Evolutionary conservation across 1,139 yeast species (phyloP).

Genomic region (Yamadazyma sp.): DNA sequence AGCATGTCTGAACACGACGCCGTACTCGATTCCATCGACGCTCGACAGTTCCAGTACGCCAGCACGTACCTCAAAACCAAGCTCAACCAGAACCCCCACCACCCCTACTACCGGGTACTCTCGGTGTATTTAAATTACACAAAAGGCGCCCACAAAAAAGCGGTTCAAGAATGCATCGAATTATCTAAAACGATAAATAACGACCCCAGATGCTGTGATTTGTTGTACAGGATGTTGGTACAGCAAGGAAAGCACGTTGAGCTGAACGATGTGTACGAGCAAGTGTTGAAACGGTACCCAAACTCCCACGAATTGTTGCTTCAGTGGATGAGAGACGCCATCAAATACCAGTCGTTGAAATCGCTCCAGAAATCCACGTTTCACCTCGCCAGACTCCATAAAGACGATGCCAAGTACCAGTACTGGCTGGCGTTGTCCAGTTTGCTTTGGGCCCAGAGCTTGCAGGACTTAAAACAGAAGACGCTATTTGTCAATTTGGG

Average conservation of each 20-base stretch:
- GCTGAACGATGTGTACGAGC: conserved; percentile 51
- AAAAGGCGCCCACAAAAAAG: conserved; percentile 44
- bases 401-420: conserved; percentile 34
- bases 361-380: conserved; percentile 49
- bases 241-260: conserved; percentile 34
- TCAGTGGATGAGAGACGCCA: conserved; percentile 46
- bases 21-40: conserved; percentile 37
- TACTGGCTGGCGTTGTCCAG: conserved; percentile 52
- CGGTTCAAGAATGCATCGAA: conserved; percentile 40
- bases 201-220: conserved; percentile 52
- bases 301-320: conserved; percentile 35
- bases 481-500: conserved; percentile 57
- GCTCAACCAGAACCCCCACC: conserved; percentile 54
- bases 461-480: conserved; percentile 30
- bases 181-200: conserved; percentile 50
- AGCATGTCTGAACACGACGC: conserved; percentile 4
- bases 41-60: conserved; percentile 57
- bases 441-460: conserved; percentile 27
- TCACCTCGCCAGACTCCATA: conserved; percentile 33
- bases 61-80: conserved; percentile 48
- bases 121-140: conserved; percentile 43
- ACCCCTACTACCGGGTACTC: conserved; percentile 53
- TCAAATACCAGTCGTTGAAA: conserved; percentile 34
- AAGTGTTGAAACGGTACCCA: conserved; percentile 56
- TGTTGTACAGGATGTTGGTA: conserved; percentile 42